These are phyloP conservation scores for Phytophthora litchii DNA, from an alignment of 352 stramenopile genomes.

Conservation along the genomic window DNA sequence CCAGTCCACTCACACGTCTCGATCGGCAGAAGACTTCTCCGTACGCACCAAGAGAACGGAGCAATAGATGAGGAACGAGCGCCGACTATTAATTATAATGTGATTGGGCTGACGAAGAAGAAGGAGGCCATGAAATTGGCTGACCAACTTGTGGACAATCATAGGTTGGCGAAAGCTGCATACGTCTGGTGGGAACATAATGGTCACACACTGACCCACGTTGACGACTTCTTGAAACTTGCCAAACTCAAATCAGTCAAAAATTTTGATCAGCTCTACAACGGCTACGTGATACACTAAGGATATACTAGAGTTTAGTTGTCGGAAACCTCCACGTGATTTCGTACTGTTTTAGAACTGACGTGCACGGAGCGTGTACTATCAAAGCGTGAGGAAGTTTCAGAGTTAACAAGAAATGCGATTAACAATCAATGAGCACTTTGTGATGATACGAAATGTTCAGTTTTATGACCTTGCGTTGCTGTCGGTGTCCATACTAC, in stretches of 20 bases:
- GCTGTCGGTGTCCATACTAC: too few relatives aligned
- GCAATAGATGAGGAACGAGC: not conserved
- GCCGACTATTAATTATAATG: not conserved
- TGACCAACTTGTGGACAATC: not conserved
- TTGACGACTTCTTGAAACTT: not conserved
- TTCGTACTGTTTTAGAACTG: not conserved
- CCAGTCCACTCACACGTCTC: not conserved
- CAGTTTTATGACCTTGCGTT: too few relatives aligned
- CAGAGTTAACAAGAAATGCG: too few relatives aligned
- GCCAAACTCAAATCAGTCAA: not conserved
- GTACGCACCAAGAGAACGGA: not conserved
- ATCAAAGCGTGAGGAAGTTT: too few relatives aligned
- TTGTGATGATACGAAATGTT: too few relatives aligned
- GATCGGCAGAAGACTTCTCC: not conserved
- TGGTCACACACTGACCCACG: not conserved
- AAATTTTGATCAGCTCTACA: not conserved
- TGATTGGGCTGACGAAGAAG: not conserved
- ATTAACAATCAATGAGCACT: too few relatives aligned
- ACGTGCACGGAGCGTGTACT: too few relatives aligned
- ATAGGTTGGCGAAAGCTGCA: not conserved
- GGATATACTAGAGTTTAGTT: not conserved
- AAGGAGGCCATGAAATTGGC: not conserved
- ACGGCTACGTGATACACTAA: not conserved
- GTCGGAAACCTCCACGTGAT: not conserved
- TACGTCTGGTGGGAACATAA: not conserved